Base-by-base conservation (phyloP, 225 moss, liverwort and hornwort genomes). In the Antitrichia curtipendula region DNA sequence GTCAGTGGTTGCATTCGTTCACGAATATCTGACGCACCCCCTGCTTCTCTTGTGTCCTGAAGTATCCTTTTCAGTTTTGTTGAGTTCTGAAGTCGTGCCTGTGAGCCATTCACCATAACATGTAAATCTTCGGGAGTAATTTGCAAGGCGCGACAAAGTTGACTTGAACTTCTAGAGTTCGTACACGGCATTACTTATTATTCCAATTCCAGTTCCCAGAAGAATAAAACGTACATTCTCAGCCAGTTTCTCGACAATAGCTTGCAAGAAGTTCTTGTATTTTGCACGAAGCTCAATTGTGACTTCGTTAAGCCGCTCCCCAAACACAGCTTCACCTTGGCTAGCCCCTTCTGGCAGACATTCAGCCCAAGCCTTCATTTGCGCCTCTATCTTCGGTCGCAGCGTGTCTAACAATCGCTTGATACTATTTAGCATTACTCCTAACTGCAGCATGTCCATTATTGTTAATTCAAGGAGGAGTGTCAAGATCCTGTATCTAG, bases 211-310 rank as follows among this genome's bases (percentile, higher is more conserved):
- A 73, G 53, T 14, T 38, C 1, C 68, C 27, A 38, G 12, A 45
- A 32, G 25, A 18, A 32, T 8, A 63, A 41, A 36, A 76, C 90
- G 83, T 86, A 99, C 98, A 88, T 99, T 99, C 82, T 96, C 98
- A 76, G 98, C 94, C 91, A 99, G 66, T 86, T 99, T 99, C 88
- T 99, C 98, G 59, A 99, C 98, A 82, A 99, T 95, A 22, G 98
- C 98, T 79, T 95, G 97, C 50, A 99, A 92, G 81, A 95, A 96
- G 88, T 94, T 97, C 78, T 97, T 99, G 91, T 99, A 99, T 85
- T 99, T 99, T 13, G 98, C 98, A 64, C 98, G 96, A 36, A 96
- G 92, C 91, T 99, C 98, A 84, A 99, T 96, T 34, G 98, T 99
- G 63, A 99, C 98, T 91, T 99, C 98, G 84, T 99, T 97, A 63